These are phyloP conservation scores for Cyclotella choctawhatcheeana DNA, from an alignment of 108 stramenopile species.

Conservation along the genomic window DNA sequence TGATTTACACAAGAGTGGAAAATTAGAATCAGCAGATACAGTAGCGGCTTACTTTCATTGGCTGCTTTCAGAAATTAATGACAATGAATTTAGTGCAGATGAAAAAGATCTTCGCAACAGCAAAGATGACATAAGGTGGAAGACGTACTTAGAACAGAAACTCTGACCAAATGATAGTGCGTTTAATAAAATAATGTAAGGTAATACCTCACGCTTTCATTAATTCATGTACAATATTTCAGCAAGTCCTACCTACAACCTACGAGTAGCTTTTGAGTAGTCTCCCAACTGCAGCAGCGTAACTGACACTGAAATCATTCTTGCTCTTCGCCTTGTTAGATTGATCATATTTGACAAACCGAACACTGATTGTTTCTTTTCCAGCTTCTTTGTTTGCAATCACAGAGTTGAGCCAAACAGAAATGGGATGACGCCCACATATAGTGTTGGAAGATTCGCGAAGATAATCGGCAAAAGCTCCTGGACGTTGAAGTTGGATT, in stretches of 20 bases:
- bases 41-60: slow-evolving; percentile 43
- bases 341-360: slow-evolving; percentile 86
- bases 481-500: slow-evolving; percentile 77
- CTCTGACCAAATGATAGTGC: not conserved
- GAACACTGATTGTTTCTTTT: slow-evolving; percentile 53
- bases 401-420: slow-evolving; percentile 73
- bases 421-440: slow-evolving; percentile 85
- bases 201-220: no score
- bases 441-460: slow-evolving; percentile 80
- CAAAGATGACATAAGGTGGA: slow-evolving; percentile 37
- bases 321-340: slow-evolving; percentile 55
- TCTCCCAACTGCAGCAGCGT: slow-evolving; percentile 80
- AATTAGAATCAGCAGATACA: slow-evolving; percentile 34
- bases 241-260: no score
- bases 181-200: not conserved
- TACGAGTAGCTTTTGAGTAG: not conserved
- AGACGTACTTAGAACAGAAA: slow-evolving; percentile 15
- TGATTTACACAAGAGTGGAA: slow-evolving; percentile 26
- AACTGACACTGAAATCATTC: slow-evolving; percentile 83
- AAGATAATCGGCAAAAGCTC: slow-evolving; percentile 87
- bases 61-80: slow-evolving; percentile 40
- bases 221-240: no score
- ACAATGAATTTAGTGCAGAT: slow-evolving; percentile 32
- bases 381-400: slow-evolving; percentile 10
- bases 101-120: slow-evolving; percentile 40